Base-by-base conservation (phyloP, 2,329 filamentous ascomycete genomes). In the Aspergillus ruber region DNA sequence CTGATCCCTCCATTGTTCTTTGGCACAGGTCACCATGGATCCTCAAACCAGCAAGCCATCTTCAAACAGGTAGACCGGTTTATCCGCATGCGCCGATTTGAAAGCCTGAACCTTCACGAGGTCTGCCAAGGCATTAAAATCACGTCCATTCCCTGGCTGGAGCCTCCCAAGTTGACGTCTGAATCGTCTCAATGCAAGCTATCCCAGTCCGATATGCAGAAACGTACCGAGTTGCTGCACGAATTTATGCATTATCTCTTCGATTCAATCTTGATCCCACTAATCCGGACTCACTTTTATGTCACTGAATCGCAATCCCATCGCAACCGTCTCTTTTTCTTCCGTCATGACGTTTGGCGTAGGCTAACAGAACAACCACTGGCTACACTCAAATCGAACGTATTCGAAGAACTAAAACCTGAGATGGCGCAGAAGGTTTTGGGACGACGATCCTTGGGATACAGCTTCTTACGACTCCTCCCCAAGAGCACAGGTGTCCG, bases 181-280 rank as follows among this genome's bases (percentile, higher is more conserved):
- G 33, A 15, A n/a, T 60, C 65, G 10, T 40, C 36, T 43, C 42
- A 48, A 38, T 33, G 47, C 13, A 90, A 84, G 46, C 73, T 86
- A 43, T 86, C 86, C 50, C 74, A 76, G 50, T 83, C 85, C 0
- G 91, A 97, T 61, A 74, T 80, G 25, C 70, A 72, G 6, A 97
- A 96, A 66, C 83, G 90, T 9, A 74, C 72, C 21, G 87, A 96
- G 60, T 76, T 97, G 0, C 80, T 96, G 43, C 70, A 83, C 45
- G 93, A 98, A 64, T 83, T 97, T 49, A 60, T 97, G 6, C 97
- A 96, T 70, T 98, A 90, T 64, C 56, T 95, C 3, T 93, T 98
- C 59, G 93, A 98, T 67, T 96, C 90, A 0, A 76, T 96, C 18
- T 63, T 98, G 47, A 86, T 97, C 57, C 91, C 93, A 8, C 76